Percentiles rank a stretch among this genome's conserved stretches.
These are phyloP conservation scores for Trichoderma atroviride DNA, from an alignment of 2,329 filamentous ascomycete genomes.

Conservation along the genomic window DNA sequence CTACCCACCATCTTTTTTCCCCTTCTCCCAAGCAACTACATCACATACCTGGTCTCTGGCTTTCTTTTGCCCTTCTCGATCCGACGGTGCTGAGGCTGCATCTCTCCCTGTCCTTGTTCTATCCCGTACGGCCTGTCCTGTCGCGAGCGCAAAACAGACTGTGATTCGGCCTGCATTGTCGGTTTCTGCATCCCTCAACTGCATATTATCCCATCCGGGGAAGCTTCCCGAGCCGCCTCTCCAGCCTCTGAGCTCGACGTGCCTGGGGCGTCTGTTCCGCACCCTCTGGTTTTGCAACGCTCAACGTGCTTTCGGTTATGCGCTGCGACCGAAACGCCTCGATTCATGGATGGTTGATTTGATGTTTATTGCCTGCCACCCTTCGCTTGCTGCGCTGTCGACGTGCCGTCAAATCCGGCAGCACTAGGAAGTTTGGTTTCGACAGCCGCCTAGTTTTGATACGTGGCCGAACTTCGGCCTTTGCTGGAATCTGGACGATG, in stretches of 20 bases:
- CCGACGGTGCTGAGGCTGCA: not conserved
- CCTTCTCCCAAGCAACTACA: not conserved
- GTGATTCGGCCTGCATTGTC: not conserved
- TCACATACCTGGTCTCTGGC: not conserved
- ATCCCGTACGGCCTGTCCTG: not conserved
- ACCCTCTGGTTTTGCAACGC: slow-evolving; percentile 1
- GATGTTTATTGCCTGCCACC: slow-evolving; percentile 14
- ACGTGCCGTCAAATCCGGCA: not conserved
- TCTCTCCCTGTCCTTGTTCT: slow-evolving; percentile 3
- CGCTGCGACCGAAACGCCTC: slow-evolving; percentile 9
- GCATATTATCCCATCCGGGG: slow-evolving; percentile 4
- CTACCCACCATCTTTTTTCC: slow-evolving; percentile 13
- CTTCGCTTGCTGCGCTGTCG: not conserved
- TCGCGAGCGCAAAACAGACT: not conserved
- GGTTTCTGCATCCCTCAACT: not conserved
- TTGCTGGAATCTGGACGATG: slow-evolving; percentile 16
- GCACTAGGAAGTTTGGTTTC: not conserved
- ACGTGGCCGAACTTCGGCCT: slow-evolving; percentile 21
- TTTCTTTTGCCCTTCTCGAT: not conserved
- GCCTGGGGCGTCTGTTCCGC: slow-evolving; percentile 4
- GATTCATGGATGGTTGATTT: slow-evolving; percentile 25
- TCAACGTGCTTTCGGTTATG: not conserved
- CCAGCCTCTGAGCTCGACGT: not conserved
- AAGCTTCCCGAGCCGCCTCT: slow-evolving; percentile 13
- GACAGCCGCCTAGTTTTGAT: not conserved